These are phyloP conservation scores for Epichloe baconii DNA, from an alignment of 2,329 filamentous ascomycete species.

Conservation along the genomic window DNA sequence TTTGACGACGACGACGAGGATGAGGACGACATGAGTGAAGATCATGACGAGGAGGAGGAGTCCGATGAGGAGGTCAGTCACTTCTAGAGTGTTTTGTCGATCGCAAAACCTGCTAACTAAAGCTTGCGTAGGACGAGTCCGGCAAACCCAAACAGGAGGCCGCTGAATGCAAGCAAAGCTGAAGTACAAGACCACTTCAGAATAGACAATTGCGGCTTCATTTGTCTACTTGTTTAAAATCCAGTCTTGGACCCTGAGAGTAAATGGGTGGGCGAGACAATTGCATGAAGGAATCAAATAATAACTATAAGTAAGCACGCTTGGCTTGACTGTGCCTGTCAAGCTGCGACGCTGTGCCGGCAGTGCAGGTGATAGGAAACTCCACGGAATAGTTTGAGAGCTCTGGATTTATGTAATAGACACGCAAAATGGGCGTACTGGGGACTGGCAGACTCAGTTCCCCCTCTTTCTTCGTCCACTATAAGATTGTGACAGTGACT, in stretches of 20 bases:
- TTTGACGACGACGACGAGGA: conserved; percentile 61
- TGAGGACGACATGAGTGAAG: conserved; percentile 72
- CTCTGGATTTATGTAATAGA: conserved; percentile 8
- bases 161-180: conserved; percentile 94
- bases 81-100: not conserved
- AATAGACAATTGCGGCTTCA: not conserved
- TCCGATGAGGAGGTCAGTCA: conserved; percentile 61
- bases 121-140: conserved; percentile 54
- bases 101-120: conserved; percentile 7
- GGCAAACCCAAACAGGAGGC: conserved; percentile 89
- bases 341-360: not conserved
- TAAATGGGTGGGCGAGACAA: not conserved
- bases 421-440: conserved; percentile 5
- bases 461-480: not conserved
- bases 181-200: conserved; percentile 13
- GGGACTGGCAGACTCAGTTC: conserved; percentile 1
- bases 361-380: not conserved
- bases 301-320: conserved; percentile 1
- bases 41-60: conserved; percentile 71
- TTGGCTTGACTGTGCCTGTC: not conserved
- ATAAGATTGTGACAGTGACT: not conserved
- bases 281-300: conserved; percentile 1
- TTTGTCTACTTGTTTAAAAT: conserved; percentile 2
- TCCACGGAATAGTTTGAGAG: conserved; percentile 1
- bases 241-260: not conserved